These are phyloP conservation scores for Leccinum angustisporum DNA, from an alignment of 1,284 basidiomycete species.

Conservation along the genomic window DNA sequence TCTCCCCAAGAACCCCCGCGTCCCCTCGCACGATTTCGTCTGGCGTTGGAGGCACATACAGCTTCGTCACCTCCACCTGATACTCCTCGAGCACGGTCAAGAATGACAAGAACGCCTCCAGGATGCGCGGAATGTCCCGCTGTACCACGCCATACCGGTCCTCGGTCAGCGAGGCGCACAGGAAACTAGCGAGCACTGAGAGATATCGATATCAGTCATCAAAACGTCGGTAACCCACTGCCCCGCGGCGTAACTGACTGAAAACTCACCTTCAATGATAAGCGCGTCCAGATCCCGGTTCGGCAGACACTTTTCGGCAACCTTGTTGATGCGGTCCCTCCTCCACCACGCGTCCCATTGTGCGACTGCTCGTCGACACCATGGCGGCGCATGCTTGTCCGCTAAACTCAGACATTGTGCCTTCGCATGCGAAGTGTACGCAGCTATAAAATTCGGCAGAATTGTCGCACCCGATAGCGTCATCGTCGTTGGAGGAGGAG, in stretches of 20 bases:
- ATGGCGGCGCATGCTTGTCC: constrained; percentile 32
- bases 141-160: constrained; percentile 83
- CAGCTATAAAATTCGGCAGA: constrained; percentile 14
- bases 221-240: background rate
- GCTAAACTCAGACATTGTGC: constrained; percentile 10
- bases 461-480: background rate
- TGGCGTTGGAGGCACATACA: constrained; percentile 36
- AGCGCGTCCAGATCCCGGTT: constrained; percentile 59
- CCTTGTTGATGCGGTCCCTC: constrained; percentile 52
- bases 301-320: constrained; percentile 54
- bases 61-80: constrained; percentile 45
- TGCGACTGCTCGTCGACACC: constrained; percentile 27
- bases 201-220: background rate
- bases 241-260: constrained; percentile 12
- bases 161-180: constrained; percentile 71
- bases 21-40: constrained; percentile 40
- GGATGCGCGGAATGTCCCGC: constrained; percentile 74
- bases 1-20: constrained; percentile 24
- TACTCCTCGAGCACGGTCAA: constrained; percentile 66
- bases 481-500: background rate
- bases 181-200: constrained; percentile 67
- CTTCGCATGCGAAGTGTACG: constrained; percentile 15
- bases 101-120: constrained; percentile 74
- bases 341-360: constrained; percentile 51
- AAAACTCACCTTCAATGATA: constrained; percentile 50